Evolutionary conservation across 805 yeast species (phyloP).

Genomic region (Clavispora santaluciae): DNA sequence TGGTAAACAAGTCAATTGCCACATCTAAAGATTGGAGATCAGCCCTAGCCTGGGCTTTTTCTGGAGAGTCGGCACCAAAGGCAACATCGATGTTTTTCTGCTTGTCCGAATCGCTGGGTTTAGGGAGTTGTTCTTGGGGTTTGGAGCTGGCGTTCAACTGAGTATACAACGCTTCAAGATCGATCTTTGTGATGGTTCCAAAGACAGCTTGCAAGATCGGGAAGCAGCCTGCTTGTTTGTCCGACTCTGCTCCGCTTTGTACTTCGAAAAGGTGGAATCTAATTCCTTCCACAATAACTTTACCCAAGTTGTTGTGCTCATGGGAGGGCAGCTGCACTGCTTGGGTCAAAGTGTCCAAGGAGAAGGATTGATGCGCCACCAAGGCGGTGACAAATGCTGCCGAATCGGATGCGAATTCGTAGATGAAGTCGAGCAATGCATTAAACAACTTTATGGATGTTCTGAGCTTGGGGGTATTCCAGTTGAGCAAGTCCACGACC

Average conservation of each 20-base stretch:
- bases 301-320: slow-evolving; percentile 23
- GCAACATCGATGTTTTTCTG: slow-evolving; percentile 21
- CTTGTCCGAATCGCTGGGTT: slow-evolving; percentile 11
- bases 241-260: slow-evolving; percentile 8
- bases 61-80: slow-evolving; percentile 25
- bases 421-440: slow-evolving; percentile 51
- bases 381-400: slow-evolving; percentile 43
- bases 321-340: slow-evolving; percentile 15
- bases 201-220: slow-evolving; percentile 20
- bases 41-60: slow-evolving; percentile 42
- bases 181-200: slow-evolving; percentile 22
- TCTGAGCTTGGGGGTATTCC: slow-evolving; percentile 31
- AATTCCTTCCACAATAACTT: slow-evolving; percentile 38
- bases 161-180: slow-evolving; percentile 16
- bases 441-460: slow-evolving; percentile 44
- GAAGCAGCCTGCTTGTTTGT: slow-evolving; percentile 17
- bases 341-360: slow-evolving; percentile 14
- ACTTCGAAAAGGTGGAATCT: slow-evolving; percentile 39
- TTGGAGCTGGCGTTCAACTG: slow-evolving; percentile 23
- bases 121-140: slow-evolving; percentile 31
- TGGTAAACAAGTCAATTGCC: slow-evolving; percentile 70
- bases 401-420: slow-evolving; percentile 59
- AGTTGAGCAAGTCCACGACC: slow-evolving; percentile 32
- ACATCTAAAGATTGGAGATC: slow-evolving; percentile 63
- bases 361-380: slow-evolving; percentile 11